These are phyloP conservation scores for Oxalis stricta DNA, from an alignment of 441 rosid genomes.

Conservation along the genomic window DNA sequence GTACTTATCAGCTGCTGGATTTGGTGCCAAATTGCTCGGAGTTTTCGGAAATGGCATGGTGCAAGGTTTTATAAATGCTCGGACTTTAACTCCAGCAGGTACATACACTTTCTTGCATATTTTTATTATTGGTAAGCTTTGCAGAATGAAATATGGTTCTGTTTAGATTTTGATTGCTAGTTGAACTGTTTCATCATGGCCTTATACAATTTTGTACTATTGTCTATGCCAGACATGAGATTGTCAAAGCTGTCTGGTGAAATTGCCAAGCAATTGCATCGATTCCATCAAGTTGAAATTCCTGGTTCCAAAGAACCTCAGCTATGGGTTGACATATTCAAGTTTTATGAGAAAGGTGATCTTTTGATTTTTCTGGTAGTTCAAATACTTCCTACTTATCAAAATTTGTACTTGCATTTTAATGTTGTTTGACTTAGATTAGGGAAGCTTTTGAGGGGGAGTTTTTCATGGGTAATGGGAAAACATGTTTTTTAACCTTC, in stretches of 20 bases:
- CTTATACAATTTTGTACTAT: constrained; percentile 3
- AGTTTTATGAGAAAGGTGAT: constrained; percentile 74
- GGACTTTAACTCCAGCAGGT: constrained; percentile 72
- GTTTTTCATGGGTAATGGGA: too few relatives aligned
- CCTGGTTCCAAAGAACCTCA: constrained; percentile 93
- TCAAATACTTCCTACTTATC: too few relatives aligned
- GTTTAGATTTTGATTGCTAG: too few relatives aligned
- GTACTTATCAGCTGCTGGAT: constrained; percentile 89
- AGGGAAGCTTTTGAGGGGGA: too few relatives aligned
- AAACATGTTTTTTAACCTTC: too few relatives aligned
- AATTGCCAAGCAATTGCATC: constrained; percentile 70
- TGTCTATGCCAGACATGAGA: constrained; percentile 52
- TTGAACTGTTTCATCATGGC: not conserved
- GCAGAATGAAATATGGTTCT: too few relatives aligned
- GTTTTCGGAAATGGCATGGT: constrained; percentile 94
- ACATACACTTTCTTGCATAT: too few relatives aligned
- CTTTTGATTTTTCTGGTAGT: too few relatives aligned
- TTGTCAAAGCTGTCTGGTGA: constrained; percentile 65
- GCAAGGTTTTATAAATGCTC: constrained; percentile 79
- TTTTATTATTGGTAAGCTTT: too few relatives aligned
- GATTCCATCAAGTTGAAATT: constrained; percentile 72
- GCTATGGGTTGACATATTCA: constrained; percentile 73
- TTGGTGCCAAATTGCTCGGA: constrained; percentile 91
- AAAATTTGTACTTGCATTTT: too few relatives aligned
- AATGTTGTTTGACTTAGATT: too few relatives aligned